phyloP scores from a whole-genome alignment of 495 filamentous ascomycete species.

The Podospora conica region DNA sequence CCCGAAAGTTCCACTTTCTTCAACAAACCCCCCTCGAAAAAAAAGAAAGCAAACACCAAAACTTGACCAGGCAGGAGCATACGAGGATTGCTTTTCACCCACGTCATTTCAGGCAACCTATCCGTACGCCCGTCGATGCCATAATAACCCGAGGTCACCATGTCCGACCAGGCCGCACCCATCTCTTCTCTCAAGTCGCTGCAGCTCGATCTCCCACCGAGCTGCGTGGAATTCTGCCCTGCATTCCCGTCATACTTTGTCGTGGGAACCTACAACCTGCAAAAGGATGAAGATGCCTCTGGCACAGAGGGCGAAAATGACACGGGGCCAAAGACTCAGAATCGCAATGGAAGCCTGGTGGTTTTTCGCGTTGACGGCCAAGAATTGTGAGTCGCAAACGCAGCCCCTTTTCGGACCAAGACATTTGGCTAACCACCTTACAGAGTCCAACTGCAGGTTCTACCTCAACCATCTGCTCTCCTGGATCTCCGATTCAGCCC shows the following conservation, averaged over 20 bases:
- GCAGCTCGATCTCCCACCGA: slow-evolving; percentile 59
- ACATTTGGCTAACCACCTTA: slow-evolving; percentile 1
- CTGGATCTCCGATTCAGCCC: slow-evolving; percentile 83
- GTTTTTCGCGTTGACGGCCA: slow-evolving; percentile 51
- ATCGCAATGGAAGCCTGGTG: slow-evolving; percentile 65
- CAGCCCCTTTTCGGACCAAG: neutral
- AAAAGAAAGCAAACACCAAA: neutral
- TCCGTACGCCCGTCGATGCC: too few species aligned
- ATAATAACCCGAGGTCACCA: neutral
- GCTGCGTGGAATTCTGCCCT: slow-evolving; percentile 79
- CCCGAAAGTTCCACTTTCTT: neutral
- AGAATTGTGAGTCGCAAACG: slow-evolving; percentile 44
- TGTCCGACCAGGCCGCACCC: slow-evolving; percentile 6
- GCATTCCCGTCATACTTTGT: slow-evolving; percentile 59
- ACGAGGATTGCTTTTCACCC: too few species aligned
- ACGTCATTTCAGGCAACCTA: too few species aligned
- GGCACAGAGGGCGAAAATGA: slow-evolving; percentile 34
- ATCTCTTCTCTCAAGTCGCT: slow-evolving; percentile 36
- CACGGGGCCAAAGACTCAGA: slow-evolving; percentile 38
- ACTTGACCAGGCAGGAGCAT: neutral
- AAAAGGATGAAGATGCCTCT: slow-evolving; percentile 37
- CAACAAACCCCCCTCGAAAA: neutral
- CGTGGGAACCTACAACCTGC: slow-evolving; percentile 80
- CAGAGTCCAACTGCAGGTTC: slow-evolving; percentile 41
- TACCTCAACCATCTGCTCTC: slow-evolving; percentile 60